phyloP scores from a whole-genome alignment of 2,329 filamentous ascomycete genomes.

The Rutstroemia sp. region DNA sequence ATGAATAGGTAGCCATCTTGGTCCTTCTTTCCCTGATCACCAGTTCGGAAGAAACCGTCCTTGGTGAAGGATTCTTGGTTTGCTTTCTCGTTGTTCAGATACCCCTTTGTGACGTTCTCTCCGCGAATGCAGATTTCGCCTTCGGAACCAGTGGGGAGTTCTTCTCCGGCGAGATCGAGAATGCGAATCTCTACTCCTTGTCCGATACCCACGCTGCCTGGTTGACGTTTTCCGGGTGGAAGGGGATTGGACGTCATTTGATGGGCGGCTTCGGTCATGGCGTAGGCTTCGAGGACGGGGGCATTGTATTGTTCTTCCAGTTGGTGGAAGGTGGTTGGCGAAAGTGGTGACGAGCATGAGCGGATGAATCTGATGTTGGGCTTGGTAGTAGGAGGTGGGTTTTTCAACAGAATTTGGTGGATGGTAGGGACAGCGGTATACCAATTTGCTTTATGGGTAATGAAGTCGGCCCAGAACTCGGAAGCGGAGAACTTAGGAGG shows the following conservation, averaged over 20 bases:
- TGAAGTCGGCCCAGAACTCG: conserved; percentile 77
- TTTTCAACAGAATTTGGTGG: conserved; percentile 79
- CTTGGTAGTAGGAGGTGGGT: conserved; percentile 57
- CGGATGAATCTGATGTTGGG: conserved; percentile 79
- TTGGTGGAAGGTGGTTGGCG: conserved; percentile 73
- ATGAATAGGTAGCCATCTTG: conserved; percentile 76
- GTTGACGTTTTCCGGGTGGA: conserved; percentile 65
- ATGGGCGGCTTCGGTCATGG: conserved; percentile 86
- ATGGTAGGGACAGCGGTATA: conserved; percentile 92
- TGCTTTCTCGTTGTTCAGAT: conserved; percentile 74
- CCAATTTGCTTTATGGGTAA: conserved; percentile 71
- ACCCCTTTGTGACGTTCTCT: conserved; percentile 77
- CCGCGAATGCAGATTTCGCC: conserved; percentile 79
- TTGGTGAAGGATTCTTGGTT: conserved; percentile 68
- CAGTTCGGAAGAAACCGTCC: conserved; percentile 78
- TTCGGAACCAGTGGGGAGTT: conserved; percentile 61
- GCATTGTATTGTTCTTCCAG: conserved; percentile 70
- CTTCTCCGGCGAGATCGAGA: conserved; percentile 60
- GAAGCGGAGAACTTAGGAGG: conserved; percentile 73
- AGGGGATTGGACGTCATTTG: conserved; percentile 76
- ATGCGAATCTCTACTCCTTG: conserved; percentile 80
- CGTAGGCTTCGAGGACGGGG: conserved; percentile 82
- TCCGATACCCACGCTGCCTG: conserved; percentile 74
- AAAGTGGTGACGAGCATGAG: conserved; percentile 78
- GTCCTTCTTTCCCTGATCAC: conserved; percentile 78